phyloP scores from a whole-genome alignment of 306 rosid genomes.

The Acacia melanoxylon region DNA sequence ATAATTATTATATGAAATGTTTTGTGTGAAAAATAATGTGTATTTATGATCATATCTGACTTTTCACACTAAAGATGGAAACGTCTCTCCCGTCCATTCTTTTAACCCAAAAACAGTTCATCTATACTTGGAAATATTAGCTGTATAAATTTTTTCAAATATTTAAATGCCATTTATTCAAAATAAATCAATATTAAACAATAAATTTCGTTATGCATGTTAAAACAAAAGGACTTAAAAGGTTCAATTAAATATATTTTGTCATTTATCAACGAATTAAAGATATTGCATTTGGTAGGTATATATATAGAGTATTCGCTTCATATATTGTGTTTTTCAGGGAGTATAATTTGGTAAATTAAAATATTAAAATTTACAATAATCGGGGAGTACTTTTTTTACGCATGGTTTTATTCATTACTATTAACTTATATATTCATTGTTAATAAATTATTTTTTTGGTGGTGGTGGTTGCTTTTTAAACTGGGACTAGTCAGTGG shows the following conservation, averaged over 20 bases:
- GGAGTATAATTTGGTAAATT: neutral
- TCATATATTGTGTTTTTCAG: neutral
- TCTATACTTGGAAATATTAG: neutral
- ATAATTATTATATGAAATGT: no score
- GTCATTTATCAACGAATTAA: no score
- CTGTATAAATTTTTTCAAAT: neutral
- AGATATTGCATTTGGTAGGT: no score
- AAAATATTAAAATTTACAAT: no score
- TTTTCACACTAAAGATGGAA: no score
- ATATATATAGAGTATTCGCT: no score
- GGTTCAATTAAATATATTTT: no score
- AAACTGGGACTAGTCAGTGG: neutral
- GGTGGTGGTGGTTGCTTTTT: neutral
- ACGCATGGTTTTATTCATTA: neutral
- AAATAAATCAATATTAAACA: neutral
- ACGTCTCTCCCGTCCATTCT: no score
- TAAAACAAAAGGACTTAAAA: no score
- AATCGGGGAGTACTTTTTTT: neutral
- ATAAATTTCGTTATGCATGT: no score
- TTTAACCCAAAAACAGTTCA: neutral
- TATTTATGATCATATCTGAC: no score
- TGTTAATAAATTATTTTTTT: neutral
- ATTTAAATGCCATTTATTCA: neutral
- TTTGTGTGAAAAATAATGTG: no score
- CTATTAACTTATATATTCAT: neutral